Percentiles rank a stretch among this genome's conserved stretches.
phyloP scores from a whole-genome alignment of 768 basidiomycete species.

The Hemileccinum rubropunctum region DNA sequence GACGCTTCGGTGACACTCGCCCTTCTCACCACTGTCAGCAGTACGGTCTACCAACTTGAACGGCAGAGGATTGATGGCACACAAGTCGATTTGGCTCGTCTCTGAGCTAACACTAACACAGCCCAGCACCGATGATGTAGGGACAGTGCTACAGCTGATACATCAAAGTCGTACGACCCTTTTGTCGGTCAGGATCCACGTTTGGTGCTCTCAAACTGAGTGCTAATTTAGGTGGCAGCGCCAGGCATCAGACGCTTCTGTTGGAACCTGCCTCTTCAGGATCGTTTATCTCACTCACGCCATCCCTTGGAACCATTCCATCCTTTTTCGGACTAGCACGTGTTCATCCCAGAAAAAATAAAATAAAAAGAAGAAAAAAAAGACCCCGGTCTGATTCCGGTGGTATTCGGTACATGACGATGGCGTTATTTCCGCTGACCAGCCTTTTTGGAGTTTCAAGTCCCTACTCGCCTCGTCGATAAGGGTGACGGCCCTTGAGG shows the following conservation, averaged over 20 bases:
- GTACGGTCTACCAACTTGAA: too few relatives aligned
- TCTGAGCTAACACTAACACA: conserved; percentile 14
- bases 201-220: conserved; percentile 21
- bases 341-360: conserved; percentile 1
- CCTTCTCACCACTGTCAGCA: conserved; percentile 10
- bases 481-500: background rate
- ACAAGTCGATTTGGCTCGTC: too few relatives aligned
- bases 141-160: conserved; percentile 5
- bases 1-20: background rate
- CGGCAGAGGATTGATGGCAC: background rate
- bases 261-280: conserved; percentile 26
- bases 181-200: conserved; percentile 3
- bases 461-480: too few relatives aligned
- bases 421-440: background rate
- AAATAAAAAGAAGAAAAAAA: background rate
- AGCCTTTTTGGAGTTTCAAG: too few relatives aligned
- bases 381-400: too few relatives aligned
- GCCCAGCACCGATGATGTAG: conserved; percentile 14
- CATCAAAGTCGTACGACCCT: conserved; percentile 8
- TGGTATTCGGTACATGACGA: background rate
- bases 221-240: conserved; percentile 13
- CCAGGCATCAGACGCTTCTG: conserved; percentile 29
- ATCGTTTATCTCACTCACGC: conserved; percentile 17
- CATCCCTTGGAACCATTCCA: conserved; percentile 5
- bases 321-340: conserved; percentile 12